phyloP scores from a whole-genome alignment of 495 filamentous ascomycete species.

The Hamigera avellanea region DNA sequence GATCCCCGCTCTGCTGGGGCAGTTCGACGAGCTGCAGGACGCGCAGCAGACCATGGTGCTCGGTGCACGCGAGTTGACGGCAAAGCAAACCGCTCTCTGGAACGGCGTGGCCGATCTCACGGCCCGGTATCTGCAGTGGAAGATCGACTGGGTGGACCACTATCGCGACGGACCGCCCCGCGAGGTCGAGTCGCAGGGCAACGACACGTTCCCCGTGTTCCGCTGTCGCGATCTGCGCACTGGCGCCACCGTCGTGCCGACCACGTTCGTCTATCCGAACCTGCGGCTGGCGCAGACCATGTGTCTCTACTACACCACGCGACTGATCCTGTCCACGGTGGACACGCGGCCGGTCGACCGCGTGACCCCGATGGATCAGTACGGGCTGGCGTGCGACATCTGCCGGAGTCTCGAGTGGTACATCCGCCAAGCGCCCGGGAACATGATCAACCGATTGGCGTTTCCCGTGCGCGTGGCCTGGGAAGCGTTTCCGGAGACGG shows the following conservation, averaged over 20 bases:
- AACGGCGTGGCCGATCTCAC: constrained; percentile 26
- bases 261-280: constrained; percentile 28
- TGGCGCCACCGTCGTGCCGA: constrained; percentile 21
- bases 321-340: constrained; percentile 26
- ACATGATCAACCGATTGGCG: constrained; percentile 38
- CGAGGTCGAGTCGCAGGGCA: constrained; percentile 15
- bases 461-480: constrained; percentile 32
- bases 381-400: constrained; percentile 28
- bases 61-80: constrained; percentile 22
- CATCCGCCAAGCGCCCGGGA: constrained; percentile 26
- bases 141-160: constrained; percentile 20
- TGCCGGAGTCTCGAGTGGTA: constrained; percentile 32
- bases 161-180: constrained; percentile 23
- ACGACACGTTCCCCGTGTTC: constrained; percentile 27
- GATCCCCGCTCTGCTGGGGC: constrained; percentile 20
- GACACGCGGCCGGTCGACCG: constrained; percentile 24
- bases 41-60: constrained; percentile 10
- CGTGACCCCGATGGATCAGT: constrained; percentile 24
- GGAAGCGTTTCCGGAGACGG: constrained; percentile 28
- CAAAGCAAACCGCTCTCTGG: constrained; percentile 28
- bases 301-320: constrained; percentile 27
- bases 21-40: constrained; percentile 21
- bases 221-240: constrained; percentile 28
- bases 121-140: constrained; percentile 21
- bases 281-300: constrained; percentile 32